Evolutionary conservation across 2,329 filamentous ascomycete species (phyloP).

Genomic region (Fusarium pseudonygamai): DNA sequence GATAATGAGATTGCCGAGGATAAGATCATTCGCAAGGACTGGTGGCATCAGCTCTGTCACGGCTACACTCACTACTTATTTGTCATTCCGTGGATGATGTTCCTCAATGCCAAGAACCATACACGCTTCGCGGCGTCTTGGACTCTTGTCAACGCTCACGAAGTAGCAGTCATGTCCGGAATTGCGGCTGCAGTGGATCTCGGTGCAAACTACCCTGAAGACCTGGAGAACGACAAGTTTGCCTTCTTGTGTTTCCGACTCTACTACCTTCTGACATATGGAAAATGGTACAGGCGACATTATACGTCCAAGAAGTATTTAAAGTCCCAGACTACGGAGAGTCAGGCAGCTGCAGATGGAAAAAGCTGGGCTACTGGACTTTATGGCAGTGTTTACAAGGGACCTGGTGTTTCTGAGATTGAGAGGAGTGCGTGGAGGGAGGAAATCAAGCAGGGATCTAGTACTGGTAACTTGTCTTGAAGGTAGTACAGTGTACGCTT

Average conservation of each 20-base stretch:
- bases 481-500: too few relatives aligned
- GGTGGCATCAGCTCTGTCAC: slow-evolving; percentile 30
- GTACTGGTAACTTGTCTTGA: slow-evolving; percentile 47
- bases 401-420: slow-evolving; percentile 62
- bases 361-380: slow-evolving; percentile 65
- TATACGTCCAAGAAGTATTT: slow-evolving; percentile 40
- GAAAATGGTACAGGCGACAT: slow-evolving; percentile 65
- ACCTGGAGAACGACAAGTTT: slow-evolving; percentile 70
- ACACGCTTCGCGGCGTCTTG: slow-evolving; percentile 22
- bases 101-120: slow-evolving; percentile 25
- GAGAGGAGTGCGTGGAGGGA: slow-evolving; percentile 63
- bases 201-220: slow-evolving; percentile 41
- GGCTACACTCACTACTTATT: slow-evolving; percentile 27
- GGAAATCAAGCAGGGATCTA: slow-evolving; percentile 49
- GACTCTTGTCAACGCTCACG: slow-evolving; percentile 20
- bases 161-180: slow-evolving; percentile 22
- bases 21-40: slow-evolving; percentile 28
- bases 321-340: slow-evolving; percentile 32
- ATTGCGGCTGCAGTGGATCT: slow-evolving; percentile 28
- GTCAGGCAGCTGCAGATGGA: slow-evolving; percentile 55
- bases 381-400: slow-evolving; percentile 68
- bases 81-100: slow-evolving; percentile 28
- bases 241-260: slow-evolving; percentile 68
- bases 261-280: slow-evolving; percentile 69
- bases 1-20: slow-evolving; percentile 25